Conservation (phyloP, 2,329 filamentous ascomycete species). For the Aspergillus jensenii region DNA sequence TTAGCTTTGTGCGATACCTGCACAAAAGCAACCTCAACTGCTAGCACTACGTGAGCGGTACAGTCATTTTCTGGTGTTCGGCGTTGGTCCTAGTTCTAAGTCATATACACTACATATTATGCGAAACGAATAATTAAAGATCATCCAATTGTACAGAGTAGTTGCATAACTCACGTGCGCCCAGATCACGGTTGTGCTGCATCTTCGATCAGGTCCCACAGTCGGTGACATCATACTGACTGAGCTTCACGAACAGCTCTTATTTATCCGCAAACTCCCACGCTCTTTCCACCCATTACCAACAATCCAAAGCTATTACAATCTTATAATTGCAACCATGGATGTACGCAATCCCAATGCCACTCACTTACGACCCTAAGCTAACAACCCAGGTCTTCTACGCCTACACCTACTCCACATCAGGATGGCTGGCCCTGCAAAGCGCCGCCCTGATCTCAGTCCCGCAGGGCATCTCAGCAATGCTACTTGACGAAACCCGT, state of each 20-base stretch:
- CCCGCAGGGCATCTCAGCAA: constrained; percentile 61
- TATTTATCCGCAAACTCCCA: background rate
- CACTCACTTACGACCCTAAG: constrained; percentile 8
- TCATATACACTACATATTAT: background rate
- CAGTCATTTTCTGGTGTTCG: constrained; percentile 6
- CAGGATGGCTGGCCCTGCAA: constrained; percentile 46
- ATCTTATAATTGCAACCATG: constrained; percentile 11
- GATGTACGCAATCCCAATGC: constrained; percentile 17
- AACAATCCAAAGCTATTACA: background rate
- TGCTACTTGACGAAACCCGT: constrained; percentile 59
- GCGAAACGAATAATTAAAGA: background rate
- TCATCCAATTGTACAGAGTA: background rate
- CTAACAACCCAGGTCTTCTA: constrained; percentile 39
- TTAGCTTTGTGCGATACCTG: constrained; percentile 54
- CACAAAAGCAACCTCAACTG: constrained; percentile 37
- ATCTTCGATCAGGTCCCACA: background rate
- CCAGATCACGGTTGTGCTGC: background rate
- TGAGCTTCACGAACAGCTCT: background rate
- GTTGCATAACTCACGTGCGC: background rate
- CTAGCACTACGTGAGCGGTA: constrained; percentile 9
- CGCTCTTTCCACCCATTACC: background rate
- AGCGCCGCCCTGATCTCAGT: constrained; percentile 57
- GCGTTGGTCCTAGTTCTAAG: background rate
- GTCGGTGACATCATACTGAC: constrained; percentile 2
- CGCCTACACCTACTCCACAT: constrained; percentile 46